phyloP scores from a whole-genome alignment of 2,329 filamentous ascomycete species.

The Exophiala sp. region DNA sequence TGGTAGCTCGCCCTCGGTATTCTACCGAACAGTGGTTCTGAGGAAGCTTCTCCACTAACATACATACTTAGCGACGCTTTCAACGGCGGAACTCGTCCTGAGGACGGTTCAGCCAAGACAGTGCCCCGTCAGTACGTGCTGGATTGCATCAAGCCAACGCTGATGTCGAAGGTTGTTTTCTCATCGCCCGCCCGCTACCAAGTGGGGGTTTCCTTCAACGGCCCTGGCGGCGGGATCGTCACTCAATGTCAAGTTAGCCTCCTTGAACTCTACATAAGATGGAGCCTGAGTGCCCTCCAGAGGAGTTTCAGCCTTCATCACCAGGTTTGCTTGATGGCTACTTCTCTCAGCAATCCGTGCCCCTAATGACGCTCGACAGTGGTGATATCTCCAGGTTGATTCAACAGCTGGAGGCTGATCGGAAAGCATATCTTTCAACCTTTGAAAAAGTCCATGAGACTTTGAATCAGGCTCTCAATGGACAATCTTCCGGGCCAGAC shows the following conservation, averaged over 20 bases:
- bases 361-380: constrained; percentile 26
- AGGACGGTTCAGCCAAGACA: background rate
- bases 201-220: no score
- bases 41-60: background rate
- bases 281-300: constrained; percentile 3
- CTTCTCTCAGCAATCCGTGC: constrained; percentile 11
- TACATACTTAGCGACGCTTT: background rate
- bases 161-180: no score
- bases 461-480: constrained; percentile 22
- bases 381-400: constrained; percentile 23
- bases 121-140: background rate
- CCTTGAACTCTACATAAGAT: constrained; percentile 8
- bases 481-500: constrained; percentile 3
- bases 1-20: background rate
- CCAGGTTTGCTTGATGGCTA: constrained; percentile 16
- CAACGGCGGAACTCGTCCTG: background rate
- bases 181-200: no score
- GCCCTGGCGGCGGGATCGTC: constrained; percentile 10
- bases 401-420: constrained; percentile 26
- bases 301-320: constrained; percentile 3
- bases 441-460: constrained; percentile 26
- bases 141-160: no score
- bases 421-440: constrained; percentile 25
- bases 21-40: background rate
- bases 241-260: constrained; percentile 8